Evolutionary conservation across 768 basidiomycete species (phyloP), one percentile per base, ranked within the genome.

Genomic region (Cystofilobasidium capitatum): DNA sequence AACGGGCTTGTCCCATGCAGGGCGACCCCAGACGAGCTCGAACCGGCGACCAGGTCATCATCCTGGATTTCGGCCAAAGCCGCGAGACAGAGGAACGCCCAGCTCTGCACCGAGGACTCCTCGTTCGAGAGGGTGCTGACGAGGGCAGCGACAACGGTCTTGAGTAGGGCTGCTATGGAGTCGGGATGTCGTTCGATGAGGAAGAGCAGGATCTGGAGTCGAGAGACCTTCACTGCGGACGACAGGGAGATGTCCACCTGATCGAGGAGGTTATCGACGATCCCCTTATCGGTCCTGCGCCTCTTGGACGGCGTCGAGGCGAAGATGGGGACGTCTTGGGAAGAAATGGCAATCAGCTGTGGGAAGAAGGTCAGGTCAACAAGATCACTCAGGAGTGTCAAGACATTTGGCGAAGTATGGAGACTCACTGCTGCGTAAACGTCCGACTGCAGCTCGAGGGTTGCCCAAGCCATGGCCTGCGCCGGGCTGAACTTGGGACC

Each of bases 21-120:
- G n/a, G n/a, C n/a, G n/a, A n/a, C n/a, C n/a, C n/a, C n/a, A n/a
- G n/a, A n/a, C n/a, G n/a, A n/a, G n/a, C n/a, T n/a, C n/a, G n/a
- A n/a, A 29, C 44, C 14, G 39, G 24, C 8, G 26, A 26, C 37
- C 9, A 7, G 10, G 39, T 14, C 4, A 42, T 45, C 45, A 10
- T 59, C 37, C 31, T 84, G 82, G 7, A 82, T 79, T 71, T 81
- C 76, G 2, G 86, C 85, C 42, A 94, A 81, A 10, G 88, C 84
- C 17, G 88, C 86, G 49, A 91, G 79, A 73, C 85, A 88, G 36
- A 94, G 72, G 72, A 94, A 88, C 1, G 86, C 81, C 93, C 92
- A 97, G 2, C 85, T 86, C 72, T 94, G 92, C 1, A 88, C 78
- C 3, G 75, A 73, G 0, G 80, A 73, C 58, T 91, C 87, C 45